Conservation (phyloP, 2,329 filamentous ascomycete species). For the Fusarium protoensiforme region DNA sequence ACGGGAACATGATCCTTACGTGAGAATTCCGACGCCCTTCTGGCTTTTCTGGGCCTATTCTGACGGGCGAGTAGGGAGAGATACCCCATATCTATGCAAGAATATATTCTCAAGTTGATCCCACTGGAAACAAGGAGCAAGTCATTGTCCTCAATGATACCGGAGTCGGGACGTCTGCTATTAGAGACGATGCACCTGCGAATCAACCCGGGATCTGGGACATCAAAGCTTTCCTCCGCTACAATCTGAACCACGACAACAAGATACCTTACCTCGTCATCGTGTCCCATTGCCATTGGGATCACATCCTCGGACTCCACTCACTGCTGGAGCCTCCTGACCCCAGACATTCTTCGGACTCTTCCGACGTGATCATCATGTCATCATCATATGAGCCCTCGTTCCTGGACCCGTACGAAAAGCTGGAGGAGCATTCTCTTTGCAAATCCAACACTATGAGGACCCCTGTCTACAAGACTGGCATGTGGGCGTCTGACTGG, state of each 20-base stretch:
- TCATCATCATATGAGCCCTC: not conserved
- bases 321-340: not conserved
- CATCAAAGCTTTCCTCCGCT: not conserved
- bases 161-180: not conserved
- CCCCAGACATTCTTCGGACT: not conserved
- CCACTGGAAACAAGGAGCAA: not conserved
- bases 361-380: not conserved
- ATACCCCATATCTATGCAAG: not conserved
- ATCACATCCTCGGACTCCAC: not conserved
- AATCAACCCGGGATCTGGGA: not conserved
- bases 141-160: not conserved
- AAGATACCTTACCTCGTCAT: not conserved
- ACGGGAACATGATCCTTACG: constrained; percentile 1
- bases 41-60: not conserved
- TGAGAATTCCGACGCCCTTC: not conserved
- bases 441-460: not conserved
- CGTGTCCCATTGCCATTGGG: not conserved
- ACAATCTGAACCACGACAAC: not conserved
- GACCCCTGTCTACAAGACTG: not conserved
- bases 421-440: not conserved
- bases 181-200: not conserved
- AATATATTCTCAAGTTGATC: not conserved
- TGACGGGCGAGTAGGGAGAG: not conserved
- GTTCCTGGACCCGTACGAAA: not conserved
- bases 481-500: not conserved